Evolutionary conservation across 2,329 filamentous ascomycete species (phyloP).

Genomic region (Hymenoscyphus scutula): DNA sequence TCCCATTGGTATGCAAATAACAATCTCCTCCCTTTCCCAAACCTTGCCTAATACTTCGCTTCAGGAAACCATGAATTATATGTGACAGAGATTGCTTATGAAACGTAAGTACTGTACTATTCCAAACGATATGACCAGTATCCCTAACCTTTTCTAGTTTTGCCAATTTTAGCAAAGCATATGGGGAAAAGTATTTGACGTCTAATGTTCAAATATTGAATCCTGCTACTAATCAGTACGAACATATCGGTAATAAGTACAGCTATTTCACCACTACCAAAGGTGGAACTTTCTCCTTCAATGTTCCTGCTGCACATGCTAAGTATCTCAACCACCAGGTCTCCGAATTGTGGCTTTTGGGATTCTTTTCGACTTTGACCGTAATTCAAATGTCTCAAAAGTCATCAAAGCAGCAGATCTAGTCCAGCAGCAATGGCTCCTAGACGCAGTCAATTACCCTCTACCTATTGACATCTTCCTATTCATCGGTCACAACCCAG

Average conservation of each 20-base stretch:
- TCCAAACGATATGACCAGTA: too few relatives aligned
- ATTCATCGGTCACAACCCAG: conserved; percentile 77
- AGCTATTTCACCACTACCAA: conserved; percentile 88
- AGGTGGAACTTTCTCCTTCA: conserved; percentile 44
- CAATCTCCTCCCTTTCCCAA: background rate
- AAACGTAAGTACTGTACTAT: conserved; percentile 13
- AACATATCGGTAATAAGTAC: conserved; percentile 76
- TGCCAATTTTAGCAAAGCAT: conserved; percentile 77
- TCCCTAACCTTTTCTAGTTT: conserved; percentile 36
- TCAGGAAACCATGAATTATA: conserved; percentile 87
- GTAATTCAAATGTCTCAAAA: conserved; percentile 83
- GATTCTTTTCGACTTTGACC: conserved; percentile 88
- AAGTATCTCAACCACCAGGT: conserved; percentile 8
- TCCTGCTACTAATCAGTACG: conserved; percentile 63
- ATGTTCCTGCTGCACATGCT: background rate
- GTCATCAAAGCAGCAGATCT: conserved; percentile 76
- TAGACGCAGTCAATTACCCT: conserved; percentile 67
- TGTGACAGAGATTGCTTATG: conserved; percentile 59
- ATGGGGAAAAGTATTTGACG: conserved; percentile 70
- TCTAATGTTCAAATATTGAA: conserved; percentile 88
- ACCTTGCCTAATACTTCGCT: background rate
- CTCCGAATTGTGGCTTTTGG: conserved; percentile 52
- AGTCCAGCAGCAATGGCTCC: conserved; percentile 82
- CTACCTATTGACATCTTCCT: conserved; percentile 77
- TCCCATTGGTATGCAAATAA: conserved; percentile 53